phyloP scores from a whole-genome alignment of 495 filamentous ascomycete genomes.

The Gamarada debralockiae region DNA sequence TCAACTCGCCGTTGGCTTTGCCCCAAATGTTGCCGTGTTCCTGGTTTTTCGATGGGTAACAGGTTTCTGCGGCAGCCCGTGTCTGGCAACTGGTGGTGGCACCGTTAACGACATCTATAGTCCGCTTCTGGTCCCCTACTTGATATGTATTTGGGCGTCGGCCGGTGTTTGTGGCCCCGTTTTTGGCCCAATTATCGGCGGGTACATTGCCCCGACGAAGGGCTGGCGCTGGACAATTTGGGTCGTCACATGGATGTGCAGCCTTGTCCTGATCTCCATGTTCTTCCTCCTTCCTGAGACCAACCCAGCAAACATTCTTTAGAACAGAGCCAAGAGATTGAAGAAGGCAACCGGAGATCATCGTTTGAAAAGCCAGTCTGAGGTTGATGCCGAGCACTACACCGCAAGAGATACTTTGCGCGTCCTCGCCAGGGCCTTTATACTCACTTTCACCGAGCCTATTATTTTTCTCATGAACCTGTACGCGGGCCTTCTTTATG shows the following conservation, averaged over 20 bases:
- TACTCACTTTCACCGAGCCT: constrained; percentile 55
- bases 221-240: constrained; percentile 64
- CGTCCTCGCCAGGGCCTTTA: constrained; percentile 24
- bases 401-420: constrained; percentile 8
- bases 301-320: constrained; percentile 52
- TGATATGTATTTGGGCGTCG: constrained; percentile 53
- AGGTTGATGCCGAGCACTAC: constrained; percentile 29
- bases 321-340: constrained; percentile 49
- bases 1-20: constrained; percentile 56
- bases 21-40: constrained; percentile 56
- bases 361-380: constrained; percentile 14
- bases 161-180: constrained; percentile 57
- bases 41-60: constrained; percentile 58
- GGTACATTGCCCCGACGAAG: constrained; percentile 48
- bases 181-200: constrained; percentile 54
- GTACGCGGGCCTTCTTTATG: constrained; percentile 50
- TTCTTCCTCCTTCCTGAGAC: constrained; percentile 54
- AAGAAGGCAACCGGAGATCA: constrained; percentile 28
- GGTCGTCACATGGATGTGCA: constrained; percentile 42
- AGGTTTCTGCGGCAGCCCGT: constrained; percentile 63
- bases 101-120: constrained; percentile 59
- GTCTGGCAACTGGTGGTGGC: constrained; percentile 59
- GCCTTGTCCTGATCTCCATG: constrained; percentile 20
- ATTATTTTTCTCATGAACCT: constrained; percentile 43
- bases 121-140: constrained; percentile 55